These are phyloP conservation scores for Solanum piurae DNA, from an alignment of 257 asterid species.

Conservation along the genomic window DNA sequence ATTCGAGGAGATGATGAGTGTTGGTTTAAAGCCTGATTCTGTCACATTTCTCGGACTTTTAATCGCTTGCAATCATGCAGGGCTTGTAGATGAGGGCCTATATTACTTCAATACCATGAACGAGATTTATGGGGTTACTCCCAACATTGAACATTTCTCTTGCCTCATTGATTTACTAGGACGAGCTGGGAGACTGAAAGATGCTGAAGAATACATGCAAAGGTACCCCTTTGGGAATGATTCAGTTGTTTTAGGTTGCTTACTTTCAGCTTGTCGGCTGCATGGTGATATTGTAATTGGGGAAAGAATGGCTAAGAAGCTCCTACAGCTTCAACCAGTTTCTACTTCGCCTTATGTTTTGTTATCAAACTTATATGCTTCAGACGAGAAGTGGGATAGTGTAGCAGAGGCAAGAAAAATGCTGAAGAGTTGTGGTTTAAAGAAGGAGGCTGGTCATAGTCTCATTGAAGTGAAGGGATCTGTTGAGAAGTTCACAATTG, in stretches of 20 bases:
- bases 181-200: constrained; percentile 45
- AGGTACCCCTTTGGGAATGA: constrained; percentile 30
- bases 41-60: constrained; percentile 54
- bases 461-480: constrained; percentile 37
- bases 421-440: constrained; percentile 45
- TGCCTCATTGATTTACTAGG: constrained; percentile 68
- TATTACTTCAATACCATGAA: constrained; percentile 34
- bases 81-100: constrained; percentile 50
- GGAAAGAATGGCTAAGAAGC: constrained; percentile 37
- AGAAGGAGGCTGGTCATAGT: constrained; percentile 52
- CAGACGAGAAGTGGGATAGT: constrained; percentile 51
- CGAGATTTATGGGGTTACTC: constrained; percentile 22
- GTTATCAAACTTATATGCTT: constrained; percentile 53
- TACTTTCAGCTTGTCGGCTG: constrained; percentile 62
- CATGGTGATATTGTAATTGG: constrained; percentile 42
- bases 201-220: constrained; percentile 45
- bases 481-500: constrained; percentile 31
- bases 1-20: constrained; percentile 34
- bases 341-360: constrained; percentile 54
- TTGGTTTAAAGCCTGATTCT: constrained; percentile 49
- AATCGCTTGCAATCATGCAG: constrained; percentile 65
- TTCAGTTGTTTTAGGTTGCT: constrained; percentile 51
- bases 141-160: constrained; percentile 44
- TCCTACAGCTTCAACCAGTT: constrained; percentile 34
- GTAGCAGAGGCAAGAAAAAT: constrained; percentile 45